These are phyloP conservation scores for Dipteronia sinensis DNA, from an alignment of 345 rosid genomes.

Conservation along the genomic window DNA sequence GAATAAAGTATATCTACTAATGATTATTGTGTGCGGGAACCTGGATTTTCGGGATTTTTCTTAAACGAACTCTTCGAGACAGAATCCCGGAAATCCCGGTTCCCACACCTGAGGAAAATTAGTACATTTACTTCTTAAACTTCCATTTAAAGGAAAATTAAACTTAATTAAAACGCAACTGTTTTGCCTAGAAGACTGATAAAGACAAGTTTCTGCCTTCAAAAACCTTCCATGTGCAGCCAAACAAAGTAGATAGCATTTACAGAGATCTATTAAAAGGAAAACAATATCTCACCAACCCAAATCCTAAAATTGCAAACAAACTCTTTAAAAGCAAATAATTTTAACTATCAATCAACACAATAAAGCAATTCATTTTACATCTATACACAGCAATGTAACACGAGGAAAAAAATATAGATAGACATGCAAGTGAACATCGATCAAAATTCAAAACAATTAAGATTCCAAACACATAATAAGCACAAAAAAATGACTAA, in stretches of 20 bases:
- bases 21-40: background rate
- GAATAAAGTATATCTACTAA: too few relatives aligned
- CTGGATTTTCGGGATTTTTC: background rate
- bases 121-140: background rate
- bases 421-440: background rate
- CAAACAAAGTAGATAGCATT: background rate
- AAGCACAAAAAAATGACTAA: background rate
- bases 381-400: background rate
- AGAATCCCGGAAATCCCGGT: background rate
- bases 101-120: background rate
- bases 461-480: background rate
- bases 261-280: constrained; percentile 11
- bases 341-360: background rate
- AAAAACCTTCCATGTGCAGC: constrained; percentile 4
- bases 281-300: background rate
- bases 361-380: background rate
- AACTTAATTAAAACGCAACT: background rate
- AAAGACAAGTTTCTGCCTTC: background rate
- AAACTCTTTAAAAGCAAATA: background rate
- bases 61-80: background rate
- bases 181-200: background rate
- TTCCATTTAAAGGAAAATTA: background rate
- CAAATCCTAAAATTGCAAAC: background rate
- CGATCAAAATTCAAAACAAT: background rate
- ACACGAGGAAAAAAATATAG: background rate